Conservation (phyloP, 2,329 filamentous ascomycete species). For the Ascochyta viciae-villosae region DNA sequence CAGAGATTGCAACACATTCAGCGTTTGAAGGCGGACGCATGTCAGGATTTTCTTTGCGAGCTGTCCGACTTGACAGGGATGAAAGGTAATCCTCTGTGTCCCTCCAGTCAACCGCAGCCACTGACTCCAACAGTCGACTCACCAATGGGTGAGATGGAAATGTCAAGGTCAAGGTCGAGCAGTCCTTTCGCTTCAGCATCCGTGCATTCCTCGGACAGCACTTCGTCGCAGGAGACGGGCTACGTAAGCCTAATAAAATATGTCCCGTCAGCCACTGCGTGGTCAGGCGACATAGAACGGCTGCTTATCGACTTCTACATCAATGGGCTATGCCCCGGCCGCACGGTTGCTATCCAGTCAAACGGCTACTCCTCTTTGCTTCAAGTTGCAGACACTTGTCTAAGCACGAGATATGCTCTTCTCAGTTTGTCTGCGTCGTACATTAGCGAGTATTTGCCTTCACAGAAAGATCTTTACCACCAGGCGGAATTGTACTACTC, state of each 20-base stretch:
- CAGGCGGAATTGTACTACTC: conserved; percentile 45
- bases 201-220: conserved; percentile 35
- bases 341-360: conserved; percentile 34
- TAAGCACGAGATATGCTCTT: conserved; percentile 41
- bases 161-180: conserved; percentile 28
- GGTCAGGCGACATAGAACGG: conserved; percentile 37
- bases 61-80: conserved; percentile 41
- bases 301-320: conserved; percentile 42
- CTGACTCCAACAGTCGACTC: conserved; percentile 37
- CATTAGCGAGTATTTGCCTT: conserved; percentile 38
- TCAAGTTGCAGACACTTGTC: conserved; percentile 32
- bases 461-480: conserved; percentile 37
- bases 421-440: conserved; percentile 44
- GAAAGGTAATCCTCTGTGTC: conserved; percentile 28
- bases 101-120: not conserved
- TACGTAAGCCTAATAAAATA: conserved; percentile 41
- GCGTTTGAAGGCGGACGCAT: conserved; percentile 41
- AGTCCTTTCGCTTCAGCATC: conserved; percentile 39
- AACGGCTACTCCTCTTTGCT: conserved; percentile 39
- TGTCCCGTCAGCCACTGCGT: conserved; percentile 28
- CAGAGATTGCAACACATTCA: conserved; percentile 46
- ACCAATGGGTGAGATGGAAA: conserved; percentile 35
- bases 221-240: conserved; percentile 31
- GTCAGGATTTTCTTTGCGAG: conserved; percentile 44
- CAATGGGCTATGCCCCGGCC: conserved; percentile 42